These are phyloP conservation scores for Arabidopsis hybrid DNA, from an alignment of 441 rosid genomes.

Conservation along the genomic window DNA sequence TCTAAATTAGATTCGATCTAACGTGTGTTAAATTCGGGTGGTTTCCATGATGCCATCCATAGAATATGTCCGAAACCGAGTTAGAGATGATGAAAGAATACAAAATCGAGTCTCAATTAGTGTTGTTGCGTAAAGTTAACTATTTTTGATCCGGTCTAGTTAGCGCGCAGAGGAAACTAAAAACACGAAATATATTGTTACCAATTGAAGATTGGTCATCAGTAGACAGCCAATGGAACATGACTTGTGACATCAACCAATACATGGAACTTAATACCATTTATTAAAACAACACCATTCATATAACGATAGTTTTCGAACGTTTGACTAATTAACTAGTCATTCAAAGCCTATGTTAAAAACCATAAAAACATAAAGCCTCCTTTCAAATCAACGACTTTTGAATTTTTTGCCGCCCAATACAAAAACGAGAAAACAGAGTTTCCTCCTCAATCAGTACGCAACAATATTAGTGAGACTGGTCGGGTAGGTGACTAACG, in stretches of 20 bases:
- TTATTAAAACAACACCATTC: neutral
- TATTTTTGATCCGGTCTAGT: neutral
- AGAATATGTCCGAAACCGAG: neutral
- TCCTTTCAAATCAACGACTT: slow-evolving; percentile 11
- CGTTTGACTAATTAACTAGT: slow-evolving; percentile 23
- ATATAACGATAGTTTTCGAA: neutral
- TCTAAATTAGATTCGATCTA: neutral
- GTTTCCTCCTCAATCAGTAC: neutral
- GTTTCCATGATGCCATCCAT: neutral
- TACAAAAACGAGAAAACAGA: slow-evolving; percentile 11
- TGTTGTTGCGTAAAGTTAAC: neutral
- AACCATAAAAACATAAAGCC: neutral
- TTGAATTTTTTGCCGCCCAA: slow-evolving; percentile 29
- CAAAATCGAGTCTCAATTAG: neutral
- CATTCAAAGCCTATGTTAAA: slow-evolving; percentile 20
- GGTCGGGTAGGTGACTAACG: slow-evolving; percentile 47
- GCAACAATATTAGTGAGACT: slow-evolving; percentile 27
- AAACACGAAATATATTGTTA: neutral
- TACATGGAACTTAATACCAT: neutral
- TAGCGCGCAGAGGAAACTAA: neutral
- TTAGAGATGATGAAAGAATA: neutral
- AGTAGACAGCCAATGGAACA: slow-evolving; percentile 10
- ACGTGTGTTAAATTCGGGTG: neutral
- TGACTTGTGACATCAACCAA: slow-evolving; percentile 1
- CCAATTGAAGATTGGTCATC: neutral